Percentiles rank a stretch among this genome's conserved stretches.
These are phyloP conservation scores for Candida alai DNA, from an alignment of 805 yeast genomes.

Conservation along the genomic window DNA sequence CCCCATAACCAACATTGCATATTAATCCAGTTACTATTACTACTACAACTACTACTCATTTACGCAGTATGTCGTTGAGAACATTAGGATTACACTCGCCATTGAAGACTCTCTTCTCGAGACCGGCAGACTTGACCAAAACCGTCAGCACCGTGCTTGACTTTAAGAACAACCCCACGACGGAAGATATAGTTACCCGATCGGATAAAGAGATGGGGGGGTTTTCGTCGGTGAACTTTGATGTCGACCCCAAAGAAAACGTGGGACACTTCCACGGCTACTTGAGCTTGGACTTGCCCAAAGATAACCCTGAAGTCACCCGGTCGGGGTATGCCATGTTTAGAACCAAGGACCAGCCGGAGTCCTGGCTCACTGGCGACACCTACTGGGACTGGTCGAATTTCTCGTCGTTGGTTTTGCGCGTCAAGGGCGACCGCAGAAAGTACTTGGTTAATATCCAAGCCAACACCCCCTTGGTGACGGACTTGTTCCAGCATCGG, in stretches of 20 bases:
- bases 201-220: conserved; percentile 80
- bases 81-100: conserved; percentile 37
- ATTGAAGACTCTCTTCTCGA: conserved; percentile 33
- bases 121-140: conserved; percentile 24
- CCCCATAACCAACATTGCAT: too few species aligned
- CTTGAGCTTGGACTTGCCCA: conserved; percentile 64
- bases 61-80: conserved; percentile 45
- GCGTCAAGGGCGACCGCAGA: conserved; percentile 71
- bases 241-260: conserved; percentile 29
- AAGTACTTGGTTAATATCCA: conserved; percentile 78
- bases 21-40: too few species aligned
- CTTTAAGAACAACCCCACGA: conserved; percentile 46
- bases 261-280: conserved; percentile 49
- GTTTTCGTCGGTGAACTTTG: conserved; percentile 59
- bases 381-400: conserved; percentile 67
- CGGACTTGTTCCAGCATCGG: conserved; percentile 81
- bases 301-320: conserved; percentile 58
- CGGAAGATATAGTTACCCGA: conserved; percentile 52
- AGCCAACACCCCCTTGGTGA: conserved; percentile 71
- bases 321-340: conserved; percentile 82
- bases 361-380: conserved; percentile 46
- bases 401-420: conserved; percentile 57
- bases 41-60: too few species aligned
- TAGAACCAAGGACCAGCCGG: conserved; percentile 64
- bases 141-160: conserved; percentile 48